Percentiles rank a stretch among this genome's conserved stretches.
Evolutionary conservation across 2,329 filamentous ascomycete species (phyloP).

Genomic region (Trichoderma sp.): DNA sequence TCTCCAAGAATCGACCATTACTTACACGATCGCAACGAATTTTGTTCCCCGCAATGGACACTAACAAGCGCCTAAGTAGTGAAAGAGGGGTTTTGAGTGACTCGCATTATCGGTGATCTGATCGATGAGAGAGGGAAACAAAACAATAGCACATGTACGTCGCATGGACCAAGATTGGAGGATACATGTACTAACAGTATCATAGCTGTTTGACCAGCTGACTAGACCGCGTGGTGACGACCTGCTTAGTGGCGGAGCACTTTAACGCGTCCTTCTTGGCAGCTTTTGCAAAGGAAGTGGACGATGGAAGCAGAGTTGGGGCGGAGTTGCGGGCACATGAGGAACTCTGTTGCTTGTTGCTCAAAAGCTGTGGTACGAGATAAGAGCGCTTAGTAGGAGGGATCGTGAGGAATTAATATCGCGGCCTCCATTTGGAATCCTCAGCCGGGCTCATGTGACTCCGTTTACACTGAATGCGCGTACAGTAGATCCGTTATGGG

Average conservation of each 20-base stretch:
- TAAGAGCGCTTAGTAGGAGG: neutral
- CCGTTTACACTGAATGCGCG: neutral
- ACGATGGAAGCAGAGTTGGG: neutral
- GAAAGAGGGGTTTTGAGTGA: slow-evolving; percentile 1
- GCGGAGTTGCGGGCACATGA: neutral
- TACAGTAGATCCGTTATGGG: too few relatives aligned
- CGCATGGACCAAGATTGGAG: neutral
- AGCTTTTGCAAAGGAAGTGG: neutral
- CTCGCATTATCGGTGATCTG: neutral
- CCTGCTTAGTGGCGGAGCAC: neutral
- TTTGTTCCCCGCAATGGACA: neutral
- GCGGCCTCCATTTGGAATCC: neutral
- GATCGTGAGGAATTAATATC: neutral
- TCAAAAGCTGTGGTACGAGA: neutral
- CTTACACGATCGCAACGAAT: neutral
- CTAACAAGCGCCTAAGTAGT: neutral
- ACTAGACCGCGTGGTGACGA: slow-evolving; percentile 1
- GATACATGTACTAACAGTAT: neutral
- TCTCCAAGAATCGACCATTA: neutral
- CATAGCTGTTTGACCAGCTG: neutral
- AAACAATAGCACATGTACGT: neutral
- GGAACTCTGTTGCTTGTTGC: neutral
- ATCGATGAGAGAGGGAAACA: neutral
- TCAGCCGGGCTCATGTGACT: neutral
- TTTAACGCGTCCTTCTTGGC: neutral